Conservation (phyloP, 1,139 yeast species). For the Hemisphaericaspora xylofermentans region DNA sequence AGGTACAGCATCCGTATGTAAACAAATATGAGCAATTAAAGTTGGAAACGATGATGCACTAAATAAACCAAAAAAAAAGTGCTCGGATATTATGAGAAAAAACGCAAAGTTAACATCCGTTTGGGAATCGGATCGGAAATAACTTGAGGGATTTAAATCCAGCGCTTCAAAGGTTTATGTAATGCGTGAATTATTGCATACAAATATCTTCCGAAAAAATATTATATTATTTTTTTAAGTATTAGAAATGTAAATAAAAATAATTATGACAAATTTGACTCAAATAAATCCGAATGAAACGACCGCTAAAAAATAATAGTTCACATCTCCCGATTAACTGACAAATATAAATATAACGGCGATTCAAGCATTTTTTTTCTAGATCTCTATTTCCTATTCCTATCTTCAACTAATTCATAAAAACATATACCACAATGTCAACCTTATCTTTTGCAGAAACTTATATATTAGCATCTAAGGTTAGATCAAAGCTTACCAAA, state of each 20-base stretch:
- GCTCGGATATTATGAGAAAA: background rate
- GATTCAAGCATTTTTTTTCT: background rate
- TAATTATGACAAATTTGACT: background rate
- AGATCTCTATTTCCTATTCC: background rate
- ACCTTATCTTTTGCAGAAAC: slow-evolving; percentile 51
- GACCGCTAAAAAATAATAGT: background rate
- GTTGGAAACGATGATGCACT: too few relatives aligned
- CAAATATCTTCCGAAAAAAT: background rate
- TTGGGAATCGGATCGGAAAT: slow-evolving; percentile 1
- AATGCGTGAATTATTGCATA: background rate
- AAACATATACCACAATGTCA: slow-evolving; percentile 12
- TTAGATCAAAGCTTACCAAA: slow-evolving; percentile 62
- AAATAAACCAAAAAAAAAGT: background rate
- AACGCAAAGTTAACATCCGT: background rate
- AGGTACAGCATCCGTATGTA: too few relatives aligned
- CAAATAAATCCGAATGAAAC: slow-evolving; percentile 1
- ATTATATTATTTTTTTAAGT: too few relatives aligned
- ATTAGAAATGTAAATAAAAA: too few relatives aligned
- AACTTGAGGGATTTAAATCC: background rate
- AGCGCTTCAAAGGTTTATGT: background rate
- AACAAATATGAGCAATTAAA: too few relatives aligned
- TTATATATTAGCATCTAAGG: slow-evolving; percentile 66
- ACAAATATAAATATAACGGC: slow-evolving; percentile 2
- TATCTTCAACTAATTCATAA: background rate
- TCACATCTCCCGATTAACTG: background rate